Evolutionary conservation across 192 early-diverging fungal species (phyloP).

Genomic region (Blastocladiella britannica): DNA sequence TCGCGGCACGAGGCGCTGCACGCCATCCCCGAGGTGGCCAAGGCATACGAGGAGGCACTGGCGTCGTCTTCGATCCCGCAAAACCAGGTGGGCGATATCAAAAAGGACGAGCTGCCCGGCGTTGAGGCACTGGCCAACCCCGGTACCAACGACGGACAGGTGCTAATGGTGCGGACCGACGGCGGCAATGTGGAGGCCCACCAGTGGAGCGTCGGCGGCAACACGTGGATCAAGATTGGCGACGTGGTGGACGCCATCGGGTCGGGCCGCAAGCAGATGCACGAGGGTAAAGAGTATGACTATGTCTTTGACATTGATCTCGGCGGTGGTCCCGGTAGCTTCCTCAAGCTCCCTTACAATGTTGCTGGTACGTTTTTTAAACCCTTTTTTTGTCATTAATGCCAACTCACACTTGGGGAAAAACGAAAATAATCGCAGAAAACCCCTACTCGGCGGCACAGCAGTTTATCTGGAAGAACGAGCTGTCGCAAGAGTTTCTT

Average conservation of each 20-base stretch:
- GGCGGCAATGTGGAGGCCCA: conserved; percentile 62
- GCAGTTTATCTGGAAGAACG: conserved; percentile 59
- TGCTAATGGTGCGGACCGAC: conserved; percentile 65
- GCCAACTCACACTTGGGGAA: too few relatives aligned
- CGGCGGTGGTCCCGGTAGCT: conserved; percentile 45
- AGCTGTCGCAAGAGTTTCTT: conserved; percentile 60
- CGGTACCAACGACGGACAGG: conserved; percentile 63
- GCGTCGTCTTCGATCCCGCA: conserved; percentile 20
- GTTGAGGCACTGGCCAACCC: conserved; percentile 44
- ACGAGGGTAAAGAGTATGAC: conserved; percentile 80
- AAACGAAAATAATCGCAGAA: too few relatives aligned
- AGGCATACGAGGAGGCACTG: conserved; percentile 19
- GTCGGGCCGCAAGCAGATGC: conserved; percentile 48
- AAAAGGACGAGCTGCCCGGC: conserved; percentile 60
- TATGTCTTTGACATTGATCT: conserved; percentile 96
- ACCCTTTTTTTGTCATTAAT: not conserved
- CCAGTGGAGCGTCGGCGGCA: conserved; percentile 46
- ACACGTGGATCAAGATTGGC: conserved; percentile 70
- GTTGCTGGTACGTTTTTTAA: conserved; percentile 24
- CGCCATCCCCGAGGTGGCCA: conserved; percentile 22
- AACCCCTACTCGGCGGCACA: conserved; percentile 89
- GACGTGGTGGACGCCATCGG: conserved; percentile 81
- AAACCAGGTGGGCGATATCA: conserved; percentile 62
- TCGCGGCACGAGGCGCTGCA: conserved; percentile 36
- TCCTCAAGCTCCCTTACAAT: conserved; percentile 88